Base-by-base conservation (phyloP, 192 early-diverging fungal genomes). In the Gonapodya prolifera region DNA sequence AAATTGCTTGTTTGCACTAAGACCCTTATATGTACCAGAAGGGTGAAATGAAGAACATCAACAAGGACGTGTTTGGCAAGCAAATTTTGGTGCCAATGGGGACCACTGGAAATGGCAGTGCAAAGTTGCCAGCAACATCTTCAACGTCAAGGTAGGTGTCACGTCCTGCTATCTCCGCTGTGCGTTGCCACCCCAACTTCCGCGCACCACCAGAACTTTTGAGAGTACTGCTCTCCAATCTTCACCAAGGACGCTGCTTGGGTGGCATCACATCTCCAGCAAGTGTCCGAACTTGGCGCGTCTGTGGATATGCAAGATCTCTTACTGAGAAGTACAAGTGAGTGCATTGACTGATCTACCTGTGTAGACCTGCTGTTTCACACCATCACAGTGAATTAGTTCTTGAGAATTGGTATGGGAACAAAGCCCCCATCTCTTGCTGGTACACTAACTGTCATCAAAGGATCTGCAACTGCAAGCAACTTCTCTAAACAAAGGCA, bases 101-200 rank as follows among this genome's bases (percentile, higher is more conserved):
- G 71, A 73, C 32, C 2, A 2, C 8, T 73, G 71, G 71, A 73
- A 73, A 32, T 2, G 2, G 8, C 71, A 73, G 71, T 13, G 71
- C 8, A 73, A 73, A 32, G 71, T 8, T 61, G 23, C 45, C 32
- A 30, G 28, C 28, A 73, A 73, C 71, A 73, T 73, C 2, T 73
- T 73, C 71, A 73, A 73, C 71, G 71, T 73, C 71, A 73, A 73
- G 45, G n/a, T n/a, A n/a, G n/a, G n/a, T n/a, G n/a, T n/a, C n/a
- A n/a, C n/a, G n/a, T n/a, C n/a, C n/a, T n/a, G n/a, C n/a, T n/a
- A n/a, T n/a, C n/a, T n/a, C n/a, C n/a, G n/a, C n/a, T n/a, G n/a
- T n/a, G n/a, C n/a, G n/a, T n/a, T n/a, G n/a, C n/a, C n/a, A n/a
- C n/a, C n/a, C n/a, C n/a, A n/a, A n/a, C n/a, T n/a, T n/a, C n/a